Conservation (phyloP, 2,329 filamentous ascomycete species). For the Arthroderma uncinatum region DNA sequence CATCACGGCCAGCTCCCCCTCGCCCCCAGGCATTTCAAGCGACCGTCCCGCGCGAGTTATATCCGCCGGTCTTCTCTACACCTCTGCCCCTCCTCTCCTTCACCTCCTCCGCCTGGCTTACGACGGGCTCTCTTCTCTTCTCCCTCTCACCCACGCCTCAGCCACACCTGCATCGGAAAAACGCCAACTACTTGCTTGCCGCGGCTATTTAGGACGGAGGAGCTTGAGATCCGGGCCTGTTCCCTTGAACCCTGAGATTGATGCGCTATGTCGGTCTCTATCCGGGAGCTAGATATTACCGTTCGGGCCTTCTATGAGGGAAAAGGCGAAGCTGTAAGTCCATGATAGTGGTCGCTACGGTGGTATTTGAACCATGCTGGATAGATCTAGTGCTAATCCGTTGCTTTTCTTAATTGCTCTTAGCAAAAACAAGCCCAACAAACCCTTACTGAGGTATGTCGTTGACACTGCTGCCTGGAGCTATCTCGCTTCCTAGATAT, state of each 20-base stretch:
- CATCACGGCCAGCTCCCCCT: not conserved
- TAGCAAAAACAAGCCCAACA: slow-evolving; percentile 95
- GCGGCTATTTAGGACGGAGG: not conserved
- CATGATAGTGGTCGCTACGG: not conserved
- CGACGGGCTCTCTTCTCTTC: not conserved
- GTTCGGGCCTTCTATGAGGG: slow-evolving; percentile 97
- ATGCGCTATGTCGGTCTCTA: slow-evolving; percentile 52
- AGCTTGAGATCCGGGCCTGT: not conserved
- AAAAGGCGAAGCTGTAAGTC: slow-evolving; percentile 75
- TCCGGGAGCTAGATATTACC: slow-evolving; percentile 90
- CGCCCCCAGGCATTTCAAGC: not conserved
- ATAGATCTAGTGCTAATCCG: slow-evolving; percentile 26
- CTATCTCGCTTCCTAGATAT: slow-evolving; percentile 10
- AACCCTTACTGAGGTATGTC: slow-evolving; percentile 74
- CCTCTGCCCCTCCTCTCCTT: not conserved
- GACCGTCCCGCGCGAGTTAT: not conserved
- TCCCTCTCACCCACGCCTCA: not conserved
- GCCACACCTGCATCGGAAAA: not conserved
- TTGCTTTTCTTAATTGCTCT: slow-evolving; percentile 23
- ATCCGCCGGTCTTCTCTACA: not conserved
- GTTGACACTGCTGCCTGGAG: slow-evolving; percentile 12
- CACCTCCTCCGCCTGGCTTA: not conserved
- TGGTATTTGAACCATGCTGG: not conserved
- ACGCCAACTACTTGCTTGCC: not conserved
- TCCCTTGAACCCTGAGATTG: slow-evolving; percentile 7